A percentile compares a stretch with the other conserved stretches of the same genome.
Conservation (phyloP, 2,329 filamentous ascomycete genomes). For the Fusarium sterilihyphosum region DNA sequence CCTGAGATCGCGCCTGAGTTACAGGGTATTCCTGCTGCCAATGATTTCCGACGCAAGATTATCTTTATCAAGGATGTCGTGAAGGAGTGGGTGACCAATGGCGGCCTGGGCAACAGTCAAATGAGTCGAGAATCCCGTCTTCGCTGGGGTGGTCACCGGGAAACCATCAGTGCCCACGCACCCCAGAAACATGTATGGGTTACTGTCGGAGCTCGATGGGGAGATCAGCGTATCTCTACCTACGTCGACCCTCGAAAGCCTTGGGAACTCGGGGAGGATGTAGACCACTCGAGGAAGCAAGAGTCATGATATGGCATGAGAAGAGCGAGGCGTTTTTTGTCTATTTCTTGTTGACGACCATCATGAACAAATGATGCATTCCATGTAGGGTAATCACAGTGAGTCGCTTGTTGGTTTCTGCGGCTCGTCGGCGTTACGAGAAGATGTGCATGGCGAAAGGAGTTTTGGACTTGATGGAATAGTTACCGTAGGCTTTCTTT, state of each 20-base stretch:
- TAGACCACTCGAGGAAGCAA: slow-evolving; percentile 53
- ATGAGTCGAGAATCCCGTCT: slow-evolving; percentile 65
- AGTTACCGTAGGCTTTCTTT: slow-evolving; percentile 14
- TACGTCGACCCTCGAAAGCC: slow-evolving; percentile 66
- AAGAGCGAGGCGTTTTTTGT: slow-evolving; percentile 40
- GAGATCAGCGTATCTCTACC: slow-evolving; percentile 65
- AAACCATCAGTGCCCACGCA: slow-evolving; percentile 60
- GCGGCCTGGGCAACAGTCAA: slow-evolving; percentile 74
- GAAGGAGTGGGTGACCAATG: slow-evolving; percentile 75
- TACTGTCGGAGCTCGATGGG: slow-evolving; percentile 71
- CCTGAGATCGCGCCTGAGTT: slow-evolving; percentile 70
- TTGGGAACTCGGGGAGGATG: slow-evolving; percentile 63
- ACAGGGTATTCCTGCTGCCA: slow-evolving; percentile 74
- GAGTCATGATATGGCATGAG: slow-evolving; percentile 9
- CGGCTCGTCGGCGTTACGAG: slow-evolving; percentile 34
- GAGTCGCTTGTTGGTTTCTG: slow-evolving; percentile 30
- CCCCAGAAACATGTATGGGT: slow-evolving; percentile 75
- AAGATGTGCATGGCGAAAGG: slow-evolving; percentile 38
- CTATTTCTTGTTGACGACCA: slow-evolving; percentile 35
- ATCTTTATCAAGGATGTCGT: slow-evolving; percentile 76
- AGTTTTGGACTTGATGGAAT: slow-evolving; percentile 12
- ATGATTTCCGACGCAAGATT: slow-evolving; percentile 78
- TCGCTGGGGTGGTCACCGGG: slow-evolving; percentile 68
- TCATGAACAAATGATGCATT: slow-evolving; percentile 43
- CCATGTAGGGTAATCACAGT: slow-evolving; percentile 36